Conservation (phyloP, 345 rosid species). For the Melaleuca quinquenervia region DNA sequence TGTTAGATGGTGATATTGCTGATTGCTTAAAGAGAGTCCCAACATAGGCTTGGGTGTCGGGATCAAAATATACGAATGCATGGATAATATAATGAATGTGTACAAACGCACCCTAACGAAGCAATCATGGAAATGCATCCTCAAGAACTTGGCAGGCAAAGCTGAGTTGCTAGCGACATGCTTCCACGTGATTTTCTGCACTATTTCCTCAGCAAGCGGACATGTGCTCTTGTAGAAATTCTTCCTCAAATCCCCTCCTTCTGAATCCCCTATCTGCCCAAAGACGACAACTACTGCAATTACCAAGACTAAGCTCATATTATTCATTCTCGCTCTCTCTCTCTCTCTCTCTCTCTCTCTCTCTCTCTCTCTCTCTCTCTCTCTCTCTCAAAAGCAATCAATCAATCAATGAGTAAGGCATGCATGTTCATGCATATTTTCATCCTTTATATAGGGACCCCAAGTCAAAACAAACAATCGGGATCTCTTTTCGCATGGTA, state of each 20-base stretch:
- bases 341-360: background rate
- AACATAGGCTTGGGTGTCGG: background rate
- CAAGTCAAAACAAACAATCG: background rate
- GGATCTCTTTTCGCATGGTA: background rate
- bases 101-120: constrained; percentile 20
- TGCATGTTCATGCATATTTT: background rate
- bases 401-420: background rate
- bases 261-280: background rate
- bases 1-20: background rate
- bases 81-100: background rate
- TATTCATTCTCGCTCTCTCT: background rate
- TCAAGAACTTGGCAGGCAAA: constrained; percentile 26
- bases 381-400: background rate
- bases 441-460: background rate
- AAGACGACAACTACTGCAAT: background rate
- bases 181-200: constrained; percentile 9
- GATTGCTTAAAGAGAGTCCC: background rate
- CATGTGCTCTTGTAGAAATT: constrained; percentile 20
- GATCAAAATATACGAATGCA: background rate
- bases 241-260: constrained; percentile 15
- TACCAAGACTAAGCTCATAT: background rate
- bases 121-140: constrained; percentile 50
- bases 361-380: background rate
- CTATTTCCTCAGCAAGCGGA: constrained; percentile 23
- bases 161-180: constrained; percentile 16